Conservation (phyloP, 169 alveolate species). For the Plasmodium knowlesi region DNA sequence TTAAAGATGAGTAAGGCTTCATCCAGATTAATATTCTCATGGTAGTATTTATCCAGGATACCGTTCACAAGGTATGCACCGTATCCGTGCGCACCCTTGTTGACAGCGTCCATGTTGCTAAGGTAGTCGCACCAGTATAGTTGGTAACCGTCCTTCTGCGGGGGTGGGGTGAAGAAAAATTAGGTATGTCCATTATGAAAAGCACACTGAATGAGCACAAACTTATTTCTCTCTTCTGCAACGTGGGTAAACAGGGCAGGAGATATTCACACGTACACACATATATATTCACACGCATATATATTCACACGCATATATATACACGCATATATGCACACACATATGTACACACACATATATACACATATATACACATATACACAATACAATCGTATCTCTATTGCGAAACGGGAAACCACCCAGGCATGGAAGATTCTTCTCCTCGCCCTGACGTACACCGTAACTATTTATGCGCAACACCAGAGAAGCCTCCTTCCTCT, state of each 20-base stretch:
- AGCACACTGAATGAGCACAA: not conserved
- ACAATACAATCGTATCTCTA: not conserved
- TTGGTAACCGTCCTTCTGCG: slow-evolving; percentile 88
- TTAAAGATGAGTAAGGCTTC: slow-evolving; percentile 89
- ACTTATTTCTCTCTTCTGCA: not conserved
- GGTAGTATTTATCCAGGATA: slow-evolving; percentile 90
- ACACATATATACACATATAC: too few relatives aligned
- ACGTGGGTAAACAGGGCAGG: not conserved
- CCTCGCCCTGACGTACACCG: not conserved
- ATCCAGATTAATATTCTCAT: slow-evolving; percentile 85
- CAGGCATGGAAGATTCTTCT: not conserved
- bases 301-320: too few relatives aligned
- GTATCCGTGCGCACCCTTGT: slow-evolving; percentile 94
- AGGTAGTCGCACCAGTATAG: slow-evolving; percentile 93
- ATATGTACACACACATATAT: too few relatives aligned
- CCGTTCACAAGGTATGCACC: slow-evolving; percentile 92
- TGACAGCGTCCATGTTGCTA: slow-evolving; percentile 87
- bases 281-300: too few relatives aligned
- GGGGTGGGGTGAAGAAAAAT: not conserved
- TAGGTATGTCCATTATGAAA: not conserved
- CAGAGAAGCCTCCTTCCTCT: not conserved
- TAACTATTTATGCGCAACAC: not conserved
- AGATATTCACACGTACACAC: not conserved
- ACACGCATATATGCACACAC: too few relatives aligned
- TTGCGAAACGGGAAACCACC: not conserved